Percentiles rank a stretch among this genome's conserved stretches.
Evolutionary conservation across 768 basidiomycete species (phyloP).

Genomic region (Tulasnella sp.): DNA sequence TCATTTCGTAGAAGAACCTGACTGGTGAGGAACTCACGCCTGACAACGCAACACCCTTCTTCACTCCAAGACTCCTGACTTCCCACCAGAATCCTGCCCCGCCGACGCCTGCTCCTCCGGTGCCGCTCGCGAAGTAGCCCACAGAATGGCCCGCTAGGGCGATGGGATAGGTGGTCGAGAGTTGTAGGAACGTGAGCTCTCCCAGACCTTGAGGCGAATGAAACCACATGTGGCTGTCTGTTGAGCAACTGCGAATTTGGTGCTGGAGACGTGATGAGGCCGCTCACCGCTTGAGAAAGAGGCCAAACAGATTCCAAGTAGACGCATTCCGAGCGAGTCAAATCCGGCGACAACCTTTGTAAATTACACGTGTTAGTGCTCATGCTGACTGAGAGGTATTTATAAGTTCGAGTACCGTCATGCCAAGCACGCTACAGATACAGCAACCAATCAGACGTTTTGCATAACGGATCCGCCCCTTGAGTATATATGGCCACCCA

Average conservation of each 20-base stretch:
- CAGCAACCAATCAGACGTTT: slow-evolving; percentile 68
- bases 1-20: slow-evolving; percentile 3
- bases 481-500: slow-evolving; percentile 84
- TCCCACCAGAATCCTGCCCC: slow-evolving; percentile 96
- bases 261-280: neutral
- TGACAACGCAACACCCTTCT: slow-evolving; percentile 69
- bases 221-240: neutral
- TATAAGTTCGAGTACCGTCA: slow-evolving; percentile 64
- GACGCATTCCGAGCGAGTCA: slow-evolving; percentile 49
- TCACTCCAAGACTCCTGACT: slow-evolving; percentile 72
- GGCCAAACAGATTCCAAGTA: slow-evolving; percentile 71
- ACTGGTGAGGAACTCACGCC: slow-evolving; percentile 39
- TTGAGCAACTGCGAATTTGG: neutral
- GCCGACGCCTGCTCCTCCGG: slow-evolving; percentile 85
- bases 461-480: slow-evolving; percentile 73
- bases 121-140: slow-evolving; percentile 90
- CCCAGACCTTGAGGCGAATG: slow-evolving; percentile 54
- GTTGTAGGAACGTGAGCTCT: slow-evolving; percentile 86
- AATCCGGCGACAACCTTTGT: slow-evolving; percentile 75
- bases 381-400: too few species aligned
- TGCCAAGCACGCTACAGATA: slow-evolving; percentile 62
- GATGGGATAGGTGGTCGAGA: slow-evolving; percentile 69
- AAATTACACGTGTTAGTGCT: too few species aligned
- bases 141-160: slow-evolving; percentile 69
- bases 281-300: slow-evolving; percentile 71